Base-by-base conservation (phyloP, 345 rosid species). In the Murraya koenigii region DNA sequence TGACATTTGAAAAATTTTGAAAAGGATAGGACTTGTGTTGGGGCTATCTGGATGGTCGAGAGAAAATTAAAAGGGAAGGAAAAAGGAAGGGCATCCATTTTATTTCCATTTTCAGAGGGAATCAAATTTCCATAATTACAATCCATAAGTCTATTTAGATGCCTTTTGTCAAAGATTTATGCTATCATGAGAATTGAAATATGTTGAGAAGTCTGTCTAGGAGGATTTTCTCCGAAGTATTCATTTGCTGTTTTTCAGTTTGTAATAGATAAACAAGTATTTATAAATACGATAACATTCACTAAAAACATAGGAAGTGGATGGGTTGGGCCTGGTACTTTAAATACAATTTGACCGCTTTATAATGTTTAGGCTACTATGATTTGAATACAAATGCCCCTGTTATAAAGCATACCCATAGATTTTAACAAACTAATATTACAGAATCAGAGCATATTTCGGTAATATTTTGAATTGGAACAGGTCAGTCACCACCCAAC, bases 401-500 rank as follows among this genome's bases (percentile, higher is more conserved):
- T 14, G 36, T 69, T 47, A 69, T 30, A 26, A 14, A 25, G 49
- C 26, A 30, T 19, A 35, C 30, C 26, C 38, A 35, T 22, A 39
- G 49, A 20, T 41, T 6, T 69, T 36, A 8, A 49, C 47, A 28
- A 49, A 49, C 30, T 19, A 30, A 22, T 35, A 10, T 56, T 32
- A 47, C 30, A n/a, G 22, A 47, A 33, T 38, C 63, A 66, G 66
- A 66, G 49, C 26, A 8, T 55, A 59, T 72, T 52, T 78, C 20
- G 62, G 47, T 83, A n/a, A 80, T 66, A 38, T 82, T 39, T 71
- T 33, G 4, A 54, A 26, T 64, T 79, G 66, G 77, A 82, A 80
- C 90, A 96, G 99, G 99, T 96, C 39, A 96, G 99, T 82, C 99
- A 96, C 85, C 98, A 96, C 82, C 98, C 98, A 82, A 94, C 99